phyloP scores from a whole-genome alignment of 805 yeast species.

The Nakazawaea holstii region DNA sequence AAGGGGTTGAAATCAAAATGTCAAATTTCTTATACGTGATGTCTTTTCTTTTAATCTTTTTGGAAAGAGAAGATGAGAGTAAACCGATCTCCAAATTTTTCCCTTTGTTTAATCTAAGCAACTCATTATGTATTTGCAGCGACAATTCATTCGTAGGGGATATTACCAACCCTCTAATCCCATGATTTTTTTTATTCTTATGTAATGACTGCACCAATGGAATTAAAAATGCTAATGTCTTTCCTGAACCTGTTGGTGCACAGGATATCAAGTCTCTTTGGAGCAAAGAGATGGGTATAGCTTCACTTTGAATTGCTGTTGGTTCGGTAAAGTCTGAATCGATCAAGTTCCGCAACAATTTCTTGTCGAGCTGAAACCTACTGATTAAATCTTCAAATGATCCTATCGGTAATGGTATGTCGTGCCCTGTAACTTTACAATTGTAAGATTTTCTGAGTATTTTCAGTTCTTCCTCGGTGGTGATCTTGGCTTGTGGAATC shows the following conservation, averaged over 20 bases:
- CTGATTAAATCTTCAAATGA: slow-evolving; percentile 76
- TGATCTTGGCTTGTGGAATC: slow-evolving; percentile 38
- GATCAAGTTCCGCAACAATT: slow-evolving; percentile 56
- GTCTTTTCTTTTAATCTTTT: slow-evolving; percentile 58
- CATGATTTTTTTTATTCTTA: slow-evolving; percentile 30
- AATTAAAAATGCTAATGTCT: slow-evolving; percentile 82
- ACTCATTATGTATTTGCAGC: slow-evolving; percentile 70
- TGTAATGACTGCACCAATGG: slow-evolving; percentile 62
- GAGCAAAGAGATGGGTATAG: slow-evolving; percentile 68
- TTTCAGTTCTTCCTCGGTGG: slow-evolving; percentile 53
- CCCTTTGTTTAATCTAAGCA: slow-evolving; percentile 52
- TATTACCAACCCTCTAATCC: slow-evolving; percentile 70
- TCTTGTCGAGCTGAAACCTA: slow-evolving; percentile 60
- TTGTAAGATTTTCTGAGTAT: slow-evolving; percentile 53
- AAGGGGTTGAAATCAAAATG: slow-evolving; percentile 81
- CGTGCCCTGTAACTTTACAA: slow-evolving; percentile 76
- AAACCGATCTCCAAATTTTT: slow-evolving; percentile 55
- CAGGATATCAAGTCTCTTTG: slow-evolving; percentile 82
- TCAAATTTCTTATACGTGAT: slow-evolving; percentile 64
- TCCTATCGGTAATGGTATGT: slow-evolving; percentile 86
- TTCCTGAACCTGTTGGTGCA: slow-evolving; percentile 99
- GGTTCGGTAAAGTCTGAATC: slow-evolving; percentile 76
- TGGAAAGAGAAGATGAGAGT: slow-evolving; percentile 66
- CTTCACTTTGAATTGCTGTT: slow-evolving; percentile 89
- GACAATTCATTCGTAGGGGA: slow-evolving; percentile 97